Evolutionary conservation across 169 alveolate genomes (phyloP), one percentile per base, ranked within the genome.

Genomic region (Plasmodium malariae): DNA sequence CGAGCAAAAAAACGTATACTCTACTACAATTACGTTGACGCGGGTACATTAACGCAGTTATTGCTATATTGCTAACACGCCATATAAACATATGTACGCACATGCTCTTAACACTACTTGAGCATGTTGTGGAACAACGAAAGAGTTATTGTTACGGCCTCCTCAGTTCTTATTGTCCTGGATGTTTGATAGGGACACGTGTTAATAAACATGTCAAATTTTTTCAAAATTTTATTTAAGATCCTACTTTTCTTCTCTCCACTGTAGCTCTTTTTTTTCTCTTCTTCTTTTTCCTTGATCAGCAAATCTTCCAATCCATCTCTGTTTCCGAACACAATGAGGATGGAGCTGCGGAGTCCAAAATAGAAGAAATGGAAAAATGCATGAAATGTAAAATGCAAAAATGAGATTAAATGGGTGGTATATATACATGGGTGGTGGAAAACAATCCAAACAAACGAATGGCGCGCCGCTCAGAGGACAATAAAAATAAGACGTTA

Each of bases 91-190:
- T n/a, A n/a, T n/a, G n/a, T n/a, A n/a, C n/a, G n/a, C n/a, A n/a
- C n/a, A n/a, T n/a, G n/a, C n/a, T n/a, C n/a, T n/a, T n/a, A n/a
- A n/a, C n/a, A n/a, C 49, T 80, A 80, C 17, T 19, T 69, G 1
- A 80, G 71, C 43, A 80, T 80, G 43, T 37, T 37, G 19, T 80
- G 90, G 19, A 80, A 80, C 49, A 63, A n/a, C 9, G 97, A 92
- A 55, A 96, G 49, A 21, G 98, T 93, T 76, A 98, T 95, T 26
- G 97, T 94, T 30, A 98, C 92, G 60, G 99, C 99, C 92, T 98
- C 99, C 80, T 98, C 99, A 26, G 99, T 97, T 51, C 99, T 83
- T n/a, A 98, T 97, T 14, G 99, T 97, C 51, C 99, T 88, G 12
- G 99, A 96, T 19, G 98, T 96, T 93, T 98, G 99, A 43, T 95